A percentile compares a stretch with the other conserved stretches of the same genome.
These are phyloP conservation scores for Gloeostereum incarnatum DNA, from an alignment of 768 basidiomycete genomes.

Conservation along the genomic window DNA sequence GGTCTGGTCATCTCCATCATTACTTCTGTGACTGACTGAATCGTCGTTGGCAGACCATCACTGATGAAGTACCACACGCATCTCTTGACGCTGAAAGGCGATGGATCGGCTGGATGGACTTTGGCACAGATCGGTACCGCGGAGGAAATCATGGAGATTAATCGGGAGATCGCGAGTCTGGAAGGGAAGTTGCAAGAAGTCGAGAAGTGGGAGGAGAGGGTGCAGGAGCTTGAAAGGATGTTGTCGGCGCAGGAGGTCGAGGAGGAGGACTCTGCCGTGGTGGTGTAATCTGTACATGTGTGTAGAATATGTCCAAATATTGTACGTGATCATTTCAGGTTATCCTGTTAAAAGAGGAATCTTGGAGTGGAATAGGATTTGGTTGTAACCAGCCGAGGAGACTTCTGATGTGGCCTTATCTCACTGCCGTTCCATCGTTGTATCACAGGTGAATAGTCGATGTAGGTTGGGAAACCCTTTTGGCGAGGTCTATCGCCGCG, in stretches of 20 bases:
- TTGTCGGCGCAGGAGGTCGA: slow-evolving; percentile 32
- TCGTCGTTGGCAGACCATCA: slow-evolving; percentile 54
- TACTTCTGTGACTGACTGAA: background rate
- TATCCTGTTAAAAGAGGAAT: too few species aligned
- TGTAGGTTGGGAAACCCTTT: too few species aligned
- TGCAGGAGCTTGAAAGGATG: slow-evolving; percentile 52
- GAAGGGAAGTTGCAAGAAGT: slow-evolving; percentile 66
- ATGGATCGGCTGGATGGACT: slow-evolving; percentile 62
- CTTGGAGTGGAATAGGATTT: too few species aligned
- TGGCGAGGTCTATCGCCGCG: too few species aligned
- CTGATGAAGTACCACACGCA: slow-evolving; percentile 86
- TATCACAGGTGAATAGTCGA: too few species aligned
- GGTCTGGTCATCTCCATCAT: slow-evolving; percentile 10
- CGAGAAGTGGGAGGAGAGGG: slow-evolving; percentile 58
- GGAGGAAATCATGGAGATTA: slow-evolving; percentile 66
- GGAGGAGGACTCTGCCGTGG: background rate
- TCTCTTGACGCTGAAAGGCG: slow-evolving; percentile 71
- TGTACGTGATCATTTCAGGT: too few species aligned
- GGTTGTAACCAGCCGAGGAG: too few species aligned
- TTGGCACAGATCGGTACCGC: slow-evolving; percentile 62
- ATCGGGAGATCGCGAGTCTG: slow-evolving; percentile 61
- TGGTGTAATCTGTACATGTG: background rate
- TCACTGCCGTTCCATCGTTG: too few species aligned
- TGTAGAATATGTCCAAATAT: too few species aligned
- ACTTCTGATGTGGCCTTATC: too few species aligned